A percentile compares a stretch with the other conserved stretches of the same genome.
phyloP scores from a whole-genome alignment of 768 basidiomycete genomes.

The Rubroboletus satanas region DNA sequence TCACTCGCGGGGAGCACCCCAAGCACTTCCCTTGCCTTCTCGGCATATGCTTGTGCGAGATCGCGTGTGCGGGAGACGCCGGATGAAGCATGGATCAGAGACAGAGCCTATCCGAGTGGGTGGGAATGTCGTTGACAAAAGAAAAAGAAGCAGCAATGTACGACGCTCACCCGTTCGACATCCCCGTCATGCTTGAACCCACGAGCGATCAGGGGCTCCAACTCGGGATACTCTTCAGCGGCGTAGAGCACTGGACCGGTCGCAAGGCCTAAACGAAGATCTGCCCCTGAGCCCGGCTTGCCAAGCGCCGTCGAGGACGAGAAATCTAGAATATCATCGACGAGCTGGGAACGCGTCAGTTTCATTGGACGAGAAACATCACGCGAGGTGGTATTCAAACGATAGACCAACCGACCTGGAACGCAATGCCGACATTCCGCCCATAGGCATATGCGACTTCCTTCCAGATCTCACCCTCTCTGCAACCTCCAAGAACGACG shows the following conservation, averaged over 20 bases:
- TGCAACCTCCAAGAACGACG: conserved; percentile 81
- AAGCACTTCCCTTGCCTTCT: conserved; percentile 70
- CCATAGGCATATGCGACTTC: conserved; percentile 91
- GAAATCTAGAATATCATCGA: conserved; percentile 95
- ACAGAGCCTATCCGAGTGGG: conserved; percentile 48
- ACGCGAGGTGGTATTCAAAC: neutral
- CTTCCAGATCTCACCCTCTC: conserved; percentile 76
- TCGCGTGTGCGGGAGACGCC: conserved; percentile 75
- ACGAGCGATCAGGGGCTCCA: conserved; percentile 74
- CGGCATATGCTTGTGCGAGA: conserved; percentile 72
- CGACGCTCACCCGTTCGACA: conserved; percentile 60
- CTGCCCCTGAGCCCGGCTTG: conserved; percentile 81
- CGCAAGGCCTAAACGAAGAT: conserved; percentile 77
- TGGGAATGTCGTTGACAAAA: neutral
- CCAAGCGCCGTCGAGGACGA: conserved; percentile 76
- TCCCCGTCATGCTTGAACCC: conserved; percentile 78
- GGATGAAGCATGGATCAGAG: conserved; percentile 55
- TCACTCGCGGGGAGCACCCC: conserved; percentile 74
- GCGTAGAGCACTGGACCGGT: conserved; percentile 86
- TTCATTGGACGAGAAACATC: neutral
- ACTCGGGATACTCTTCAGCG: conserved; percentile 74
- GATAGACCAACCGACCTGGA: conserved; percentile 64
- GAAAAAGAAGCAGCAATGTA: neutral
- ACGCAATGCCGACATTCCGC: conserved; percentile 88
- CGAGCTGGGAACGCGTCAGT: conserved; percentile 52